Percentiles rank a stretch among this genome's conserved stretches.
These are phyloP conservation scores for Filosporella fistucella DNA, from an alignment of 495 filamentous ascomycete genomes.

Conservation along the genomic window DNA sequence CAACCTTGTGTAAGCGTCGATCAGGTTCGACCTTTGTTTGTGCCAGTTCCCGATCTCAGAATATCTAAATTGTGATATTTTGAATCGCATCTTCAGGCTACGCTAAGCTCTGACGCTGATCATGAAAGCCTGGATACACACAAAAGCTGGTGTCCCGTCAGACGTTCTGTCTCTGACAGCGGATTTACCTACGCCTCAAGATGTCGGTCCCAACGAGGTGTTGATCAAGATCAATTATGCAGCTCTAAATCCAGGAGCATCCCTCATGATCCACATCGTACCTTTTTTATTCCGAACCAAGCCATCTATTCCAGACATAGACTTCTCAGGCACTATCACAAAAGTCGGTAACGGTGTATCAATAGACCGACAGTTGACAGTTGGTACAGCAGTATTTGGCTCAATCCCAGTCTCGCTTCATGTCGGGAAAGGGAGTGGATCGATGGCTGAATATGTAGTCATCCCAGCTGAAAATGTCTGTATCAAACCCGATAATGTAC, in stretches of 20 bases:
- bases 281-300: slow-evolving; percentile 29
- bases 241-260: slow-evolving; percentile 36
- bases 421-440: slow-evolving; percentile 25
- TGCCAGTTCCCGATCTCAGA: no score
- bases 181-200: slow-evolving; percentile 21
- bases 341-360: neutral
- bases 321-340: slow-evolving; percentile 32
- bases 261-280: slow-evolving; percentile 28
- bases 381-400: slow-evolving; percentile 31
- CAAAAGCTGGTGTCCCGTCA: slow-evolving; percentile 9
- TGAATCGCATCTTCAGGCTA: no score
- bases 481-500: slow-evolving; percentile 18
- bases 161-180: slow-evolving; percentile 22
- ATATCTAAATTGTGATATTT: no score
- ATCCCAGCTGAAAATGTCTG: slow-evolving; percentile 25
- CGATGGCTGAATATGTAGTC: slow-evolving; percentile 30
- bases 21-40: no score
- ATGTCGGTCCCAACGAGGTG: slow-evolving; percentile 23
- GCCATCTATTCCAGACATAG: slow-evolving; percentile 34
- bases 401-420: slow-evolving; percentile 25
- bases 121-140: slow-evolving; percentile 30
- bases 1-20: no score
- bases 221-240: slow-evolving; percentile 33
- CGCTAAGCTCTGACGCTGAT: no score
- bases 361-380: slow-evolving; percentile 10